Evolutionary conservation across 345 rosid species (phyloP), one percentile per base, ranked within the genome.

Genomic region (Aethionema arabicum): DNA sequence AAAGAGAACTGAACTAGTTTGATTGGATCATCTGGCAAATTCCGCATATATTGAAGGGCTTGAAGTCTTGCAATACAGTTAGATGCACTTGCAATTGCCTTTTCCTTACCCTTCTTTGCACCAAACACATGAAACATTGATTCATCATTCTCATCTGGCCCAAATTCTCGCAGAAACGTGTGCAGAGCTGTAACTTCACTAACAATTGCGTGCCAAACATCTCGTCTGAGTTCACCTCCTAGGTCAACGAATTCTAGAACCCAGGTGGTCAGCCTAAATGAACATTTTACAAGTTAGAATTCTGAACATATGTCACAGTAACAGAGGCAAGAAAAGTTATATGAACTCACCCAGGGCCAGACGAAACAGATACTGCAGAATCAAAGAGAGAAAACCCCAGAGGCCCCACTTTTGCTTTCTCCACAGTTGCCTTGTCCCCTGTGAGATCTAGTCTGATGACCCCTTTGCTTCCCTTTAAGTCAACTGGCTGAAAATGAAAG

Each of bases 381-480:
- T 89, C 97, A 73, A 90, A 90, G 74, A 87, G 80, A 48, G 42
- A 69, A 42, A 84, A 77, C 67, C 93, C 91, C 59, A 93, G 77
- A 61, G 99, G 99, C 51, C 97, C 97, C 74, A 93, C 97, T 79
- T 87, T 93, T 63, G 89, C 82, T 76, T 87, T 93, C 67, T 84
- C 83, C 35, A 80, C 91, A 37, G 52, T 38, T 53, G 82, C 65
- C 69, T 75, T 86, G 39, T 65, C 52, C 71, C 73, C 76, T 15
- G 91, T 68, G 62, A 93, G 97, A 79, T 89, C 96, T 56, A 89
- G 56, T 69, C 88, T 82, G 46, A 71, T 45, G 15, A 82, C 43
- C 67, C 80, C 85, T 80, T 85, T 87, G 64, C 72, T 72, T 48
- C 85, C 66, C 21, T 56, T 61, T 48, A 91, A 14, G 51, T 83